Percentiles rank a stretch among this genome's conserved stretches.
phyloP scores from a whole-genome alignment of 106 monocot genomes.

The Xerophyta viscosa region DNA sequence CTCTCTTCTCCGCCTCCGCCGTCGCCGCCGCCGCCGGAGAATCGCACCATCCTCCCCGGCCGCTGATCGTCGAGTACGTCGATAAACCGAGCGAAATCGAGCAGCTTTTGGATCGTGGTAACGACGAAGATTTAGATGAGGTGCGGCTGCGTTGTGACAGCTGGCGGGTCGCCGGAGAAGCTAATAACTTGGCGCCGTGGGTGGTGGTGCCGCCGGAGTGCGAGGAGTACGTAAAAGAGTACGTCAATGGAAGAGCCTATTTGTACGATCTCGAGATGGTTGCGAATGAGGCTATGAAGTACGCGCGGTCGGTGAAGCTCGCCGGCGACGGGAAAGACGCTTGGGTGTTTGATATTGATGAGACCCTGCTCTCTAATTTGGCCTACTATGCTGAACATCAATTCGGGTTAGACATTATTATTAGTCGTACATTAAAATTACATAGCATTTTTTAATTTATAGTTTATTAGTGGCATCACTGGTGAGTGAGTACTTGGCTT shows the following conservation, averaged over 20 bases:
- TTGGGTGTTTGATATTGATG: conserved; percentile 90
- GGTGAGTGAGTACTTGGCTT: too few species aligned
- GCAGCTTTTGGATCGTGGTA: not conserved
- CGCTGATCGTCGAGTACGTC: conserved; percentile 17
- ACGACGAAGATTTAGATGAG: conserved; percentile 7
- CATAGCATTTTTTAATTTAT: too few species aligned
- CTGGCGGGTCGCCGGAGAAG: conserved; percentile 68
- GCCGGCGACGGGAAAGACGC: conserved; percentile 62
- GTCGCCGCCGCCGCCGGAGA: not conserved
- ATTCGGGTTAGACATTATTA: conserved; percentile 31
- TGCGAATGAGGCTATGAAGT: conserved; percentile 35
- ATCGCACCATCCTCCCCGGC: conserved; percentile 11
- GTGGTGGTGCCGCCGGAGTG: conserved; percentile 43
- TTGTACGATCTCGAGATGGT: conserved; percentile 48
- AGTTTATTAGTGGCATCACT: too few species aligned
- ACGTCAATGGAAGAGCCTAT: conserved; percentile 52
- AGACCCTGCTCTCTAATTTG: conserved; percentile 81
- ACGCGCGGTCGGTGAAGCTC: conserved; percentile 24
- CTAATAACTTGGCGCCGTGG: conserved; percentile 71
- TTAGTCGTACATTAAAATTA: not conserved
- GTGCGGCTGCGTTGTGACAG: conserved; percentile 41
- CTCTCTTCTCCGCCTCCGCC: not conserved
- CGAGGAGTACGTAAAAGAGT: conserved; percentile 42
- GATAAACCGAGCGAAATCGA: not conserved
- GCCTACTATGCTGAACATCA: conserved; percentile 49